Base-by-base conservation (phyloP, 202 grass and related monocot species). In the Panicum virgatum region DNA sequence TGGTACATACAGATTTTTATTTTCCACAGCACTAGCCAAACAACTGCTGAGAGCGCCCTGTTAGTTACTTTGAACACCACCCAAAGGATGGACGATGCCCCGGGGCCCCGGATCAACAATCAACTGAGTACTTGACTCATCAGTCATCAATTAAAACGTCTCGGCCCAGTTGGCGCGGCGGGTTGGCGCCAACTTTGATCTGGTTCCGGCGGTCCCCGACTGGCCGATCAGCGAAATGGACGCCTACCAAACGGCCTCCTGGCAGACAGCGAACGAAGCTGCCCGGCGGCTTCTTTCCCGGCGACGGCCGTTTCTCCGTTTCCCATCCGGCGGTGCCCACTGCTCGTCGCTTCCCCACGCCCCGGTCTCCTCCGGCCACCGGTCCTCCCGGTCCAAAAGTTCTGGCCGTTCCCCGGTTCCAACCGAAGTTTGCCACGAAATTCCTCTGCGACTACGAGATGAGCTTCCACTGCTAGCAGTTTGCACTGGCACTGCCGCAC, bases 191-290 rank as follows among this genome's bases (percentile, higher is more conserved):
- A 29, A 53, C 16, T 38, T 13, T 23, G 72, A 36, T 53, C 48
- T 5, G 48, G 57, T 6, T 6, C 32, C 32, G 0, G 32, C 32
- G 3, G 32, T 34, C 23, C 15, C 3, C 15, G 29, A 23, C 30
- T 4, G 26, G 3, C 7, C 39, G 2, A 79, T 6, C 20, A 5
- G 5, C 40, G 6, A 78, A 83, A 25, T 79, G 86, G 80, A 83
- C 32, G 18, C 74, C n/a, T 37, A 67, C 80, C 80, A 6, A 50
- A 73, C n/a, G 23, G 0, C 23, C n/a, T 40, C 47, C 44, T 39
- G 29, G 27, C 50, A 10, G n/a, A 79, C 66, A 66, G 66, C 66
- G 80, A 66, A 23, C 66, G 80, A 66, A 23, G 54, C 66, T 9
- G 34, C 78, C 34, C 70, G 42, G 34, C 78, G 60, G 23, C 69